A percentile compares a stretch with the other conserved stretches of the same genome.
These are phyloP conservation scores for Calamus simplicifolius DNA, from an alignment of 176 grass and related monocot species.

Conservation along the genomic window DNA sequence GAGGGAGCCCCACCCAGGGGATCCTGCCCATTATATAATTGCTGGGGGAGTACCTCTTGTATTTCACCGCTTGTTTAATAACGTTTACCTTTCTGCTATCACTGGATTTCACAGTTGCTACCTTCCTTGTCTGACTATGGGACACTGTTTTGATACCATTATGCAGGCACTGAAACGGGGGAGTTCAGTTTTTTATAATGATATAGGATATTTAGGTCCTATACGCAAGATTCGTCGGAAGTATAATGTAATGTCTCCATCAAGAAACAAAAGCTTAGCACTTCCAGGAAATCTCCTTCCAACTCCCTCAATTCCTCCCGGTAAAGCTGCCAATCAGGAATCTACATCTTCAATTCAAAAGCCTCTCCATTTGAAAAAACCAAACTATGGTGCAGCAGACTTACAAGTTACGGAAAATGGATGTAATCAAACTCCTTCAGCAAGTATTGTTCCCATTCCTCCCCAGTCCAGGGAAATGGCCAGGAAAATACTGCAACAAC, in stretches of 20 bases:
- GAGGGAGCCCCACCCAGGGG: no score
- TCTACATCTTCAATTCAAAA: conserved; percentile 26
- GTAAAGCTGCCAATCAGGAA: conserved; percentile 18
- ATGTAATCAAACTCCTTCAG: not conserved
- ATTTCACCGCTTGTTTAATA: no score
- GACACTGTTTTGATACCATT: not conserved
- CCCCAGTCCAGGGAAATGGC: conserved; percentile 43
- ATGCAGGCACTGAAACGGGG: conserved; percentile 37
- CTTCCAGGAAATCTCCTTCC: conserved; percentile 7
- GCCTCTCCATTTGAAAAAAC: conserved; percentile 16
- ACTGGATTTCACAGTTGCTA: conserved; percentile 1
- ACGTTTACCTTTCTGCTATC: not conserved
- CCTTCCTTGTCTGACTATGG: conserved; percentile 4
- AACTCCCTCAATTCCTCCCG: not conserved
- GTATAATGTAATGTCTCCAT: conserved; percentile 24
- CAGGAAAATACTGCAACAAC: conserved; percentile 50
- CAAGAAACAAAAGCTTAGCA: conserved; percentile 23
- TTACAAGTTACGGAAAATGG: not conserved
- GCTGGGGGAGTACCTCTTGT: no score
- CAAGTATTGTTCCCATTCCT: conserved; percentile 26
- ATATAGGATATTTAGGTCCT: conserved; percentile 20
- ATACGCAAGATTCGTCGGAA: conserved; percentile 26
- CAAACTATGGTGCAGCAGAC: conserved; percentile 1
- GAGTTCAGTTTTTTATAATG: conserved; percentile 28
- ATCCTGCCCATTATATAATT: no score